These are phyloP conservation scores for Gracilariopsis chorda DNA, from an alignment of 23 red algal genomes.

Conservation along the genomic window DNA sequence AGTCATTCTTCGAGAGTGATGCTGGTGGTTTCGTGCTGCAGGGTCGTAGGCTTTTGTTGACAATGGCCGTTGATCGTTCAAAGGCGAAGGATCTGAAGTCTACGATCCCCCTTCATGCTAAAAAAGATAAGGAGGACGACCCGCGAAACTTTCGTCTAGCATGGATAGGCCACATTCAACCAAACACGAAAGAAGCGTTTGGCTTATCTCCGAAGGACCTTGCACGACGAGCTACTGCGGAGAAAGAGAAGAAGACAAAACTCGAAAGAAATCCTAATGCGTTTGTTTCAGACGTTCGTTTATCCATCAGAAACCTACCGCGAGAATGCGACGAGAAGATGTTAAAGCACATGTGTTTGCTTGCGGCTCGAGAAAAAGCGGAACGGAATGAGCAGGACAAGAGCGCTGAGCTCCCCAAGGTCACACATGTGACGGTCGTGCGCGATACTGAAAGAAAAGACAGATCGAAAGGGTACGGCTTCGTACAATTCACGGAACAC, in stretches of 20 bases:
- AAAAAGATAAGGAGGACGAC: constrained; percentile 34
- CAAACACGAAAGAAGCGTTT: constrained; percentile 30
- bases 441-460: constrained; percentile 21
- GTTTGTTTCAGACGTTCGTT: constrained; percentile 71
- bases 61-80: constrained; percentile 33
- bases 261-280: constrained; percentile 78
- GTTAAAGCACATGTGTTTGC: constrained; percentile 53
- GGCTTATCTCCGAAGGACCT: constrained; percentile 56
- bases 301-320: constrained; percentile 75
- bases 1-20: background rate
- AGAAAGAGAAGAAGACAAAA: constrained; percentile 60
- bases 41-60: constrained; percentile 33
- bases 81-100: background rate
- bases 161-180: constrained; percentile 56
- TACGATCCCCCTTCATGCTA: background rate
- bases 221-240: constrained; percentile 30
- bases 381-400: background rate
- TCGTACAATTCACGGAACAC: constrained; percentile 74
- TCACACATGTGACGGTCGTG: constrained; percentile 10
- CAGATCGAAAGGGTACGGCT: constrained; percentile 85
- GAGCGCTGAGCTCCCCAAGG: background rate
- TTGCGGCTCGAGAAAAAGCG: background rate
- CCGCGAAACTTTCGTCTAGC: constrained; percentile 76
- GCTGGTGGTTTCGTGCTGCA: constrained; percentile 26
- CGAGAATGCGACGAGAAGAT: constrained; percentile 54